Evolutionary conservation across 768 basidiomycete species (phyloP), one percentile per base, ranked within the genome.

Genomic region (Panaeolus papilionaceus): DNA sequence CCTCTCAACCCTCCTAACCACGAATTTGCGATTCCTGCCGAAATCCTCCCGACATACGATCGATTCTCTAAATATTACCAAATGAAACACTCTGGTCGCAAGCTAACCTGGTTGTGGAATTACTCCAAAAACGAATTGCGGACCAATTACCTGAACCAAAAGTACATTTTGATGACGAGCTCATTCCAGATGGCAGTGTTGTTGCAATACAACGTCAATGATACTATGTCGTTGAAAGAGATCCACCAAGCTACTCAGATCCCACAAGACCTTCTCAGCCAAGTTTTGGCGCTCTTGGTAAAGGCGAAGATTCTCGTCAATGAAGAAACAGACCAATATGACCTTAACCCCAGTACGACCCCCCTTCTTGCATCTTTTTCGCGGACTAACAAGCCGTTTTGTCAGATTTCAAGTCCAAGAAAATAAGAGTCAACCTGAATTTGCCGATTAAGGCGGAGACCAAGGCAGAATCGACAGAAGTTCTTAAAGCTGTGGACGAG

Each of bases 71-170:
- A 90, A 68, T 99, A 95, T 82, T 98, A 99, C 78, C 92, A 94
- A 75, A 89, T 89, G 75, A 95, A 96, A 78, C 95, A 97, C 78
- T 93, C 92, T 2, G 97, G 96, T 14, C 92, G 97, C 68, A 97
- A 97, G 76, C 86, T 99, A 49, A 96, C 94, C 0, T 99, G 97
- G 97, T 81, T 99, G 10, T 99, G 98, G 98, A 97, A 98, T 75
- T 94, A 96, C 77, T 95, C 91, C 65, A 97, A 97, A 83, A 96
- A 96, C 80, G 98, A 99, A 77, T 86, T 99, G 6, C 89, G 92
- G 66, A 96, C 96, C 70, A 96, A 93, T 75, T 95, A 98, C 79
- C 84, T 94, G 64, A 91, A 90, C 74, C 95, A 96, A 79, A 98
- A 96, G 79, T 98, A 98, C 82, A 95, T 97, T 72, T 82, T 99